Percentiles rank a stretch among this genome's conserved stretches.
These are phyloP conservation scores for Immersiporthe knoxdaviesiana DNA, from an alignment of 2,329 filamentous ascomycete species.

Conservation along the genomic window DNA sequence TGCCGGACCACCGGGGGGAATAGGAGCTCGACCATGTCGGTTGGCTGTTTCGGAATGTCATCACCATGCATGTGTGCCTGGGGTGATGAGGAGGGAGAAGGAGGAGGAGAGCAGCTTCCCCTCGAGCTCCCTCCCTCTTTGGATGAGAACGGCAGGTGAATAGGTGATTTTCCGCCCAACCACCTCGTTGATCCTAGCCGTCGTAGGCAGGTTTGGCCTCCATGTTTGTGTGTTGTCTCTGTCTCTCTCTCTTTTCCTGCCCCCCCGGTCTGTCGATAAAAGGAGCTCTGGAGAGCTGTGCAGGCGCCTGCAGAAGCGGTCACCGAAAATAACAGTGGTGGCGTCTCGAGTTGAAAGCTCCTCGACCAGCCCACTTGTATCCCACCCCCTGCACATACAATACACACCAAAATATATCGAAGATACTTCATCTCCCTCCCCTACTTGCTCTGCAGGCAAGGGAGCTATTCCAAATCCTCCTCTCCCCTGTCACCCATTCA, in stretches of 20 bases:
- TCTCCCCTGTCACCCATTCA: constrained; percentile 4
- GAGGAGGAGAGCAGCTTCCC: not conserved
- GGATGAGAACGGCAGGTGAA: constrained; percentile 3
- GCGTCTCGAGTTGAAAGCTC: constrained; percentile 9
- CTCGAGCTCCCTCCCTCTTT: not conserved
- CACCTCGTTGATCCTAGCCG: not conserved
- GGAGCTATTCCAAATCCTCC: not conserved
- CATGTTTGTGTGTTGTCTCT: not conserved
- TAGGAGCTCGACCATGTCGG: not conserved
- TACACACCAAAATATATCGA: constrained; percentile 7
- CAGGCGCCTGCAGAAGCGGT: not conserved
- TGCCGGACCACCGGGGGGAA: constrained; percentile 26
- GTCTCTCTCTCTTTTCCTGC: not conserved
- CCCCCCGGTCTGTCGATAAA: not conserved
- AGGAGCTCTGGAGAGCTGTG: not conserved
- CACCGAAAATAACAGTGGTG: not conserved
- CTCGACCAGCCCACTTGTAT: not conserved
- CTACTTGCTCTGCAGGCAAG: not conserved
- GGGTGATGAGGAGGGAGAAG: not conserved
- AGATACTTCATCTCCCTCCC: not conserved
- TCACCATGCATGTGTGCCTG: constrained; percentile 4
- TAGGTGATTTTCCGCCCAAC: not conserved
- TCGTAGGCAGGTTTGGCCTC: not conserved
- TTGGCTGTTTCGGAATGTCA: constrained; percentile 11
- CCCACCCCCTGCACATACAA: not conserved